Evolutionary conservation across 345 rosid species (phyloP), one percentile per base, ranked within the genome.

Genomic region (Populus ilicifolia): DNA sequence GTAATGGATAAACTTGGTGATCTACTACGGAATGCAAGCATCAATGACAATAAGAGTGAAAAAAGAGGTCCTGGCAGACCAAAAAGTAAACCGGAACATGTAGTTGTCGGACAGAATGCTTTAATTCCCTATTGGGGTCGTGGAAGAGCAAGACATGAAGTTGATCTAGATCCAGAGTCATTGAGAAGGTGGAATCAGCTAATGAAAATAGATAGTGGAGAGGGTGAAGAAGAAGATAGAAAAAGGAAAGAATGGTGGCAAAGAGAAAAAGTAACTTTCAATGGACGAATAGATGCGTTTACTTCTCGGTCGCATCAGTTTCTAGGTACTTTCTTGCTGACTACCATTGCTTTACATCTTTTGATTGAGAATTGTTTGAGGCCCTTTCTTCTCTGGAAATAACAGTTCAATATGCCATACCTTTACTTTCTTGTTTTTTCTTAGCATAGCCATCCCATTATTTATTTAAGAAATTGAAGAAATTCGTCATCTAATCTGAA

Each of bases 161-260:
- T 92, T 62, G 39, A 48, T 41, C 77, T 92, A 20, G 90, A 90
- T 27, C 6, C 68, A 0, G 88, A 80, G 43, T 81, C 90, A 2
- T 23, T 79, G 72, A 80, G 76, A 74, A 80, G 62, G 77, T 90
- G 90, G 87, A 84, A 78, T n/a, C 71, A 3, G 27, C 25, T 85
- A 20, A 84, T 85, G 89, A 50, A 44, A 38, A 78, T 6, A 61
- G 72, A 76, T 2, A 77, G 75, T 63, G 50, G 17, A 23, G 41
- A 59, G 69, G 11, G 10, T 5, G 69, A 76, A 68, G 78, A 75
- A 30, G 21, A 82, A 13, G 77, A 85, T 2, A 33, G 64, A 25
- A 83, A 84, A 23, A 77, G 30, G 1, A 73, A 86, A n/a, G 30
- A 80, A 8, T 66, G 68, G 29, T 92, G 90, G 90, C 69, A 74